Conservation (phyloP, 2,329 filamentous ascomycete genomes). For the Phialocephala subalpina region DNA sequence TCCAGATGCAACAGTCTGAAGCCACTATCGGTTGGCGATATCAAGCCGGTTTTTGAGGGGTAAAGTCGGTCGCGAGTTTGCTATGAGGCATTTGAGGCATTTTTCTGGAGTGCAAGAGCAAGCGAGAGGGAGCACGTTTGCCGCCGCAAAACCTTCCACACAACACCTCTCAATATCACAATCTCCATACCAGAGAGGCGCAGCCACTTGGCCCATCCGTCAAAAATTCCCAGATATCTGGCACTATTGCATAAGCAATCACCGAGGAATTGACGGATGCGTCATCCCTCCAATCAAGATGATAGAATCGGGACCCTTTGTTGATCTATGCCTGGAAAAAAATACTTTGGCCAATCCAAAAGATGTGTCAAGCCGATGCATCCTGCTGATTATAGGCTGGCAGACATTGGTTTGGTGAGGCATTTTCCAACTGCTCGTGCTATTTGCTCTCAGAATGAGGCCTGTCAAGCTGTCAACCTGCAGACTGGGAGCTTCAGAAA, state of each 20-base stretch:
- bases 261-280: background rate
- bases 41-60: conserved; percentile 1
- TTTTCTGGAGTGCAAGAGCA: conserved; percentile 7
- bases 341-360: background rate
- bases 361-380: conserved; percentile 11
- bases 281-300: conserved; percentile 3
- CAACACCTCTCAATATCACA: conserved; percentile 5
- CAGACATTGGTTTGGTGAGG: conserved; percentile 7
- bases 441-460: background rate
- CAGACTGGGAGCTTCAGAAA: background rate
- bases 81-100: conserved; percentile 15
- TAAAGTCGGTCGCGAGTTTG: background rate
- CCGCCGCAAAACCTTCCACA: conserved; percentile 1
- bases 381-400: conserved; percentile 10
- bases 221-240: conserved; percentile 1
- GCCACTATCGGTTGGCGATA: background rate
- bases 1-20: background rate
- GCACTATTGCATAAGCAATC: background rate
- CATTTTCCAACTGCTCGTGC: conserved; percentile 4
- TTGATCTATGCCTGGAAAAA: conserved; percentile 2
- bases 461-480: conserved; percentile 11
- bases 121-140: conserved; percentile 2
- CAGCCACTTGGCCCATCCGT: background rate
- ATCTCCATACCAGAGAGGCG: background rate
- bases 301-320: background rate